Base-by-base conservation (phyloP, 768 basidiomycete genomes). In the Leccinum sublutescens region DNA sequence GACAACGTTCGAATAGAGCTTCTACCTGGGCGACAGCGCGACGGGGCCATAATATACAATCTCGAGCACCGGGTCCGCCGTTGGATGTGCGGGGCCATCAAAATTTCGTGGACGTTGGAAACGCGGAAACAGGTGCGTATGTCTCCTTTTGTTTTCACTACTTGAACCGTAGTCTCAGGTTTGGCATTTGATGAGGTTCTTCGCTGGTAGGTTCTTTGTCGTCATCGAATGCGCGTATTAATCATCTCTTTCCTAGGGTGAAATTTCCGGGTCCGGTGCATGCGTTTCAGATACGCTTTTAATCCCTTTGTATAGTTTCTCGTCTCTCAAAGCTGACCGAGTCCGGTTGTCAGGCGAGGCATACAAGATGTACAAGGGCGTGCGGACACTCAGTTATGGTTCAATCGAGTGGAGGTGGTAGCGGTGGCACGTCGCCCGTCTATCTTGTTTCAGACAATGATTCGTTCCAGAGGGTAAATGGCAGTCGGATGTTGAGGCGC, bases 301-400 rank as follows among this genome's bases (percentile, higher is more conserved):
- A 86, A 47, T 94, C 29, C 82, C 85, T 23, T 66, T 84, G 14
- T 77, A 89, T 67, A 86, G 86, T 36, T 91, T 88, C 71, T 93
- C 92, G 6, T 81, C 88, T 19, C 77, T 96, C 50, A 91, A 89
- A 66, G 87, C 96, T 4, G 91, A 95, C 59, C 89, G 94, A 65
- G 81, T 96, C 48, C 92, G 86, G 72, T 76, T 92, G 27, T 86
- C 79, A 2, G 87, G 89, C 12, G 92, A 95, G 71, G 74, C 74
- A 11, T 95, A 95, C 74, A 96, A 95, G 73, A 90, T 91, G 11
- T 97, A 90, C 76, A 96, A 95, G 73, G 95, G 95, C 15, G 88
- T 97, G 53, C 78, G 93, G 68, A 85, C 86, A 49, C 78, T 80
- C 40, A 55, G 73, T 7, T 48, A 62, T 54, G 72, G 72, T n/a